Conservation (phyloP, 805 yeast genomes). For the Nakazawaea holstii region DNA sequence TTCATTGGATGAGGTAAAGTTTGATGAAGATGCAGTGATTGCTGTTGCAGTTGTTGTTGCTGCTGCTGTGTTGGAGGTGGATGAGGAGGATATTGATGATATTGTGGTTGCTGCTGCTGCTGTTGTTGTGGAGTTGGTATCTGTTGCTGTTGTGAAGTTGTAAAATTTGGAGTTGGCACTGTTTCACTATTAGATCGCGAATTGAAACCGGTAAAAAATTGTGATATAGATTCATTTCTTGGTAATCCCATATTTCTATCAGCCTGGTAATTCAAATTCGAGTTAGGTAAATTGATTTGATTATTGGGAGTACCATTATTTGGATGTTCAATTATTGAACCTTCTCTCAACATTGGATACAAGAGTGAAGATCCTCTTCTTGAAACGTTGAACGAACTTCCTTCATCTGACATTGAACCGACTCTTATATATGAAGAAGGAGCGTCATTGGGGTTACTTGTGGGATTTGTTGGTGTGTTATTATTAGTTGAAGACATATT, state of each 20-base stretch:
- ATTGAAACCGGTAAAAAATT: conserved; percentile 9
- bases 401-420: conserved; percentile 21
- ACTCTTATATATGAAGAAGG: conserved; percentile 13
- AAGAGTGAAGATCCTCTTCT: conserved; percentile 21
- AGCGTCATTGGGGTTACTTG: conserved; percentile 11
- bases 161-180: conserved; percentile 2
- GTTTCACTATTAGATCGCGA: conserved; percentile 3
- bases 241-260: conserved; percentile 2
- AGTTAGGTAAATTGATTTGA: neutral
- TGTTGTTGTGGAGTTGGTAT: neutral
- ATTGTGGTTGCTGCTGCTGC: neutral
- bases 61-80: neutral
- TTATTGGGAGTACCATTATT: neutral
- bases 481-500: conserved; percentile 11
- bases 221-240: conserved; percentile 10
- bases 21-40: neutral
- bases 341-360: conserved; percentile 14
- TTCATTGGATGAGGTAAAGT: conserved; percentile 7
- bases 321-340: conserved; percentile 5
- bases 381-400: conserved; percentile 18
- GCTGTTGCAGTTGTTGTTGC: conserved; percentile 3
- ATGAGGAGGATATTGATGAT: neutral
- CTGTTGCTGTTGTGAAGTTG: neutral
- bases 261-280: neutral
- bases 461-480: conserved; percentile 1